A percentile compares a stretch with the other conserved stretches of the same genome.
phyloP scores from a whole-genome alignment of 129 eudicot species.

The Cynara cardunculus region DNA sequence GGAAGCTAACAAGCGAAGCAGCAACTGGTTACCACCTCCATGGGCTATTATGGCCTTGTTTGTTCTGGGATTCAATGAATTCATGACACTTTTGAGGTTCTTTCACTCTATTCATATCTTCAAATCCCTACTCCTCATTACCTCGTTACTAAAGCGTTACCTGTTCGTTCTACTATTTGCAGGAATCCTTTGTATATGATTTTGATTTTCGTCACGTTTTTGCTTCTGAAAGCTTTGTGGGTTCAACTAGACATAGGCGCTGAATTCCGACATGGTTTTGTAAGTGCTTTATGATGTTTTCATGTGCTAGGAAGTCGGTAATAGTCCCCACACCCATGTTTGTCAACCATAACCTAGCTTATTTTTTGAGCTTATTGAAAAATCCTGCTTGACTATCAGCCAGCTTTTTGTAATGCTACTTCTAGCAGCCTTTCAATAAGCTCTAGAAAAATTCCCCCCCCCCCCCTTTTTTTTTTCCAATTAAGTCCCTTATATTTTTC shows the following conservation, averaged over 20 bases:
- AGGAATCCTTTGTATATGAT: conserved; percentile 72
- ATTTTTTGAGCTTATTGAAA: not conserved
- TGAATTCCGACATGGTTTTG: conserved; percentile 52
- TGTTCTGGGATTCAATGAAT: conserved; percentile 65
- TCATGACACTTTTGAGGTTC: conserved; percentile 69
- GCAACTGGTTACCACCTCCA: conserved; percentile 76
- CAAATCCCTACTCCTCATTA: not conserved
- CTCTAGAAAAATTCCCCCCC: not conserved
- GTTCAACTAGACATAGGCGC: conserved; percentile 51
- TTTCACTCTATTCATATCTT: not conserved
- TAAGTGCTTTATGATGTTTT: conserved; percentile 32
- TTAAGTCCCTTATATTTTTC: not conserved
- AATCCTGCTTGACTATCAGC: not conserved
- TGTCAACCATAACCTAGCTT: not conserved
- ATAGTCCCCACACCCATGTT: not conserved
- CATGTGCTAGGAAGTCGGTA: not conserved
- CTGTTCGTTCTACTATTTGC: conserved; percentile 10
- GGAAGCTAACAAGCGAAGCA: conserved; percentile 62
- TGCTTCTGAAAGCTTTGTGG: conserved; percentile 67
- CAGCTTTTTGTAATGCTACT: not conserved
- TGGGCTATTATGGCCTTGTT: conserved; percentile 71
- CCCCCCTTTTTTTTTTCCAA: not conserved
- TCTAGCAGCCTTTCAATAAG: not conserved
- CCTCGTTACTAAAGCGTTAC: not conserved
- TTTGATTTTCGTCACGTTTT: conserved; percentile 43